Evolutionary conservation across 495 filamentous ascomycete species (phyloP).

Genomic region (Penicillium alfredii): DNA sequence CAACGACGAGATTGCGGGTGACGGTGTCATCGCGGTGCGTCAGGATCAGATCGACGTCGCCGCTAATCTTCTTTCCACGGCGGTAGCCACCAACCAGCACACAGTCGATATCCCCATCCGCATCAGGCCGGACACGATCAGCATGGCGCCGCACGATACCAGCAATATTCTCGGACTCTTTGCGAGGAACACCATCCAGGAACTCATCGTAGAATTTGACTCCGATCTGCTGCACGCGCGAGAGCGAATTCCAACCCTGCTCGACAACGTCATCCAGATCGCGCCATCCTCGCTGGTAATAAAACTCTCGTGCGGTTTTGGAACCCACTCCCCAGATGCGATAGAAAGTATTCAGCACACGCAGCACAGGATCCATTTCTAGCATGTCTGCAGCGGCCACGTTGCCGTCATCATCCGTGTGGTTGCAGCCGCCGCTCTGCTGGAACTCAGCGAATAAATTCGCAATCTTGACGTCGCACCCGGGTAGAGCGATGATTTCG

Average conservation of each 20-base stretch:
- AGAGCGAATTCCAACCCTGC: conserved; percentile 68
- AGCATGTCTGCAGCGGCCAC: conserved; percentile 59
- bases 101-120: conserved; percentile 51
- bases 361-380: conserved; percentile 57
- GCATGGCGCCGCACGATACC: conserved; percentile 58
- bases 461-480: conserved; percentile 77
- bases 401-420: conserved; percentile 40
- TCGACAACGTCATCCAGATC: conserved; percentile 81
- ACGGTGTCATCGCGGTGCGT: conserved; percentile 65
- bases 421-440: conserved; percentile 16
- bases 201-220: conserved; percentile 96
- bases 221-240: conserved; percentile 83
- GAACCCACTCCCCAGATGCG: conserved; percentile 88
- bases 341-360: conserved; percentile 62
- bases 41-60: conserved; percentile 83
- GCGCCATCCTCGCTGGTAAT: conserved; percentile 66
- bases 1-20: conserved; percentile 59
- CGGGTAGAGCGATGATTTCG: conserved; percentile 69
- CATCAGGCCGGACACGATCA: conserved; percentile 35
- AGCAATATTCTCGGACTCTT: conserved; percentile 68
- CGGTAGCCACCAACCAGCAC: conserved; percentile 81
- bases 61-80: conserved; percentile 64
- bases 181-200: conserved; percentile 58
- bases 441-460: conserved; percentile 73
- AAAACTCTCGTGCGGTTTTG: conserved; percentile 76